Percentiles rank a stretch among this genome's conserved stretches.
phyloP scores from a whole-genome alignment of 768 basidiomycete genomes.

The Saitozyma sp. region DNA sequence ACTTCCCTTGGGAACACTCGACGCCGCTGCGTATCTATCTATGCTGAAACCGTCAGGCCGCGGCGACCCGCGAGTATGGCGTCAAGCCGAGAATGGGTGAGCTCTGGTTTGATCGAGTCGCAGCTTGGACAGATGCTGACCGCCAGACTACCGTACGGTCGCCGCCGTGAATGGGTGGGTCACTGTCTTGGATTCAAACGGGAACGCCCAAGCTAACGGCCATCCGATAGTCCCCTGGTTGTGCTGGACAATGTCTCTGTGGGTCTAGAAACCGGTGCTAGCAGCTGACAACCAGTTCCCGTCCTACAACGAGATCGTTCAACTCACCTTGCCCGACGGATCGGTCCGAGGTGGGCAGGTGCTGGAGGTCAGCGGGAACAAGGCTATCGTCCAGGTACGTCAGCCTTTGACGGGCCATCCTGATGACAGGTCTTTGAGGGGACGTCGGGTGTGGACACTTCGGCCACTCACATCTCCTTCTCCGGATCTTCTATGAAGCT shows the following conservation, averaged over 20 bases:
- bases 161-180: constrained; percentile 94
- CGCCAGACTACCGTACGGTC: constrained; percentile 90
- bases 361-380: constrained; percentile 96
- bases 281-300: constrained; percentile 66
- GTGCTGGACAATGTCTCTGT: constrained; percentile 98
- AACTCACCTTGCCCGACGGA: constrained; percentile 91
- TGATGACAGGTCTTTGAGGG: constrained; percentile 79
- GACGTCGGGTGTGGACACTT: constrained; percentile 95
- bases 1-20: neutral
- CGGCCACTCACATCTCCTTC: constrained; percentile 95
- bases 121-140: constrained; percentile 3
- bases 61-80: constrained; percentile 39
- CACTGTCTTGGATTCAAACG: neutral
- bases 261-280: constrained; percentile 29
- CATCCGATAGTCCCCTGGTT: constrained; percentile 73
- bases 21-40: neutral
- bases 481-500: constrained; percentile 98
- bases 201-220: constrained; percentile 1
- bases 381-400: constrained; percentile 83
- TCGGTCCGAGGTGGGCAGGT: constrained; percentile 94
- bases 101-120: constrained; percentile 6
- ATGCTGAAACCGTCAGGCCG: constrained; percentile 20
- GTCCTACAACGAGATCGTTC: constrained; percentile 97
- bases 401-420: neutral
- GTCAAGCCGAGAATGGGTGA: constrained; percentile 32